Conservation (phyloP, 805 yeast genomes). For the Candida nanaspora region DNA sequence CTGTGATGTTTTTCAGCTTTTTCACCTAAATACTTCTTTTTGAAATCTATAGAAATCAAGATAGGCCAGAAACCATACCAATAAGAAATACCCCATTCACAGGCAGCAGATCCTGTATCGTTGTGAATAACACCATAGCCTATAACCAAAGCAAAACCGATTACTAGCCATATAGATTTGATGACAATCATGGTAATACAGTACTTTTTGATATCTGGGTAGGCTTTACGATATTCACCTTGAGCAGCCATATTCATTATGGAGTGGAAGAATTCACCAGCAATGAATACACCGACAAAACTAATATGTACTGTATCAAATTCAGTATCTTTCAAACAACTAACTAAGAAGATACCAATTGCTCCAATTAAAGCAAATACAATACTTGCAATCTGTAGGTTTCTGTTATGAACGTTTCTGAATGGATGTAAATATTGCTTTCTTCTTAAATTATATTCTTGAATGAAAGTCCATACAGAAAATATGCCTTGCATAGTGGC, state of each 20-base stretch:
- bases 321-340: constrained; percentile 60
- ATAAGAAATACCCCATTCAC: constrained; percentile 86
- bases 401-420: constrained; percentile 30
- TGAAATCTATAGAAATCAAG: constrained; percentile 60
- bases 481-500: constrained; percentile 72
- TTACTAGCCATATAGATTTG: constrained; percentile 58
- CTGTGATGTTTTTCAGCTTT: not conserved
- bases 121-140: constrained; percentile 45
- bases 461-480: constrained; percentile 52
- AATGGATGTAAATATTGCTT: constrained; percentile 44
- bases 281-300: constrained; percentile 71
- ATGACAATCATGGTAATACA: constrained; percentile 38
- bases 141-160: constrained; percentile 63
- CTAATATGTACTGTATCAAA: constrained; percentile 53
- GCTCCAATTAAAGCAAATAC: constrained; percentile 32
- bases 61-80: constrained; percentile 70
- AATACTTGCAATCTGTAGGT: constrained; percentile 14
- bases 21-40: constrained; percentile 1
- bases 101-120: constrained; percentile 45
- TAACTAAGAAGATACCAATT: constrained; percentile 64
- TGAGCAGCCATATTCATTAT: constrained; percentile 39
- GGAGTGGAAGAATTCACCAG: constrained; percentile 49
- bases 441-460: constrained; percentile 59
- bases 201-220: constrained; percentile 13
- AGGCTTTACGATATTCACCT: constrained; percentile 22